phyloP scores from a whole-genome alignment of 768 basidiomycete genomes.

The Fistulinella prunicolor region DNA sequence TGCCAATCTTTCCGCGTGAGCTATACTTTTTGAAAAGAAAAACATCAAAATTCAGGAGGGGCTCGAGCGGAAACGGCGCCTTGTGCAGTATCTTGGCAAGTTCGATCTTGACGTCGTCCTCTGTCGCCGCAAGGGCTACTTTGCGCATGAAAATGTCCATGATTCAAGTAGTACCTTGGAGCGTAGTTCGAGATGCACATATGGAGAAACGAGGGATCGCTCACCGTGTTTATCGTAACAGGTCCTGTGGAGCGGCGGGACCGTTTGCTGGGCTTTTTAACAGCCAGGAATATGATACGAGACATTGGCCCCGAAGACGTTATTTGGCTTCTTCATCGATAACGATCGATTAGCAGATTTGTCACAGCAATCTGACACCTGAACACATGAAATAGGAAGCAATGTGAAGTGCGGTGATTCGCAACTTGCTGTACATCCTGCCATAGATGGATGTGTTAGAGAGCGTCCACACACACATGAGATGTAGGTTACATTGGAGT shows the following conservation, averaged over 20 bases:
- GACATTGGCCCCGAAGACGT: too few relatives aligned
- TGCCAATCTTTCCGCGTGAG: slow-evolving; percentile 25
- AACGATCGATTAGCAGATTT: slow-evolving; percentile 6
- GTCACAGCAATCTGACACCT: too few relatives aligned
- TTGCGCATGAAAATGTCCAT: slow-evolving; percentile 38
- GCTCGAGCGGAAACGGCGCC: slow-evolving; percentile 28
- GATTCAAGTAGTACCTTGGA: slow-evolving; percentile 2
- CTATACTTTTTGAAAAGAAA: slow-evolving; percentile 26
- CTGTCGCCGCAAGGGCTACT: slow-evolving; percentile 26
- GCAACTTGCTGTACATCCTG: not conserved
- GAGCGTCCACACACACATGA: too few relatives aligned
- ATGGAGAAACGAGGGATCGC: not conserved
- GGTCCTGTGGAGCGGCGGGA: slow-evolving; percentile 1
- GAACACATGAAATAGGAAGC: too few relatives aligned
- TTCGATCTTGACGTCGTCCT: slow-evolving; percentile 32
- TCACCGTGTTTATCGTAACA: slow-evolving; percentile 19
- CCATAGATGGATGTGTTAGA: too few relatives aligned
- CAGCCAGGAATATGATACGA: not conserved
- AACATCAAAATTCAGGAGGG: slow-evolving; percentile 34
- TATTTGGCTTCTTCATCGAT: slow-evolving; percentile 25
- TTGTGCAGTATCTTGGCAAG: slow-evolving; percentile 35
- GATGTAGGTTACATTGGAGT: too few relatives aligned
- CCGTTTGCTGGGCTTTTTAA: slow-evolving; percentile 15
- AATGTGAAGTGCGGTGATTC: slow-evolving; percentile 14
- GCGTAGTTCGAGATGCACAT: not conserved